phyloP scores from a whole-genome alignment of 192 early-diverging fungal genomes.

The Linnemannia elongata region DNA sequence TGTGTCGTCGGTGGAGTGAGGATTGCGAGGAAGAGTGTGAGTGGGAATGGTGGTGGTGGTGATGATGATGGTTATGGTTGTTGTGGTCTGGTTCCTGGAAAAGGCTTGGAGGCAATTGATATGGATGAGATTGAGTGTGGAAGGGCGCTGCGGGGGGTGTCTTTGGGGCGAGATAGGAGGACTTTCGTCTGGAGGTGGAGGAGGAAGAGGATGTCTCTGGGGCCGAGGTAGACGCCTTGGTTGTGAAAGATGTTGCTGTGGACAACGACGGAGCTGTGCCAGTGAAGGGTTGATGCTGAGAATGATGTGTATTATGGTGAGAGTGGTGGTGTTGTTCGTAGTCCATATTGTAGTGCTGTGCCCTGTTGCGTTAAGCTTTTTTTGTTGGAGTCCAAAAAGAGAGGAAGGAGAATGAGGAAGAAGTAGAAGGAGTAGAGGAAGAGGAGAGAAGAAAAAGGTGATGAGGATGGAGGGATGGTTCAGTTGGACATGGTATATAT shows the following conservation, averaged over 20 bases:
- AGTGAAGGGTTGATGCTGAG: slow-evolving; percentile 25
- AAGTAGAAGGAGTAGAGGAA: background rate
- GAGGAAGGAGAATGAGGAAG: background rate
- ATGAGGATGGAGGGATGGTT: background rate
- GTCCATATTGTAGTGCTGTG: slow-evolving; percentile 15
- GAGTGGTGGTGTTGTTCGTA: slow-evolving; percentile 42
- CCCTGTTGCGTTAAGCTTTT: background rate
- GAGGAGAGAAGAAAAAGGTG: background rate
- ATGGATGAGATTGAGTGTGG: background rate
- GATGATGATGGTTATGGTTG: slow-evolving; percentile 7
- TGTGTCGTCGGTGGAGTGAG: slow-evolving; percentile 15
- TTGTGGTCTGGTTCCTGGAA: slow-evolving; percentile 21
- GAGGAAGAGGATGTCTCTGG: slow-evolving; percentile 18
- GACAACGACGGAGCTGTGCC: background rate
- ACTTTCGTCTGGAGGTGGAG: slow-evolving; percentile 11
- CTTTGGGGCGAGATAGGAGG: slow-evolving; percentile 19
- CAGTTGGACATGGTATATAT: background rate
- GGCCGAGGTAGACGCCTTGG: slow-evolving; percentile 14
- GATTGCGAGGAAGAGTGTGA: background rate
- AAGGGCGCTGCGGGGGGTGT: slow-evolving; percentile 23
- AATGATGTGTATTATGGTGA: background rate
- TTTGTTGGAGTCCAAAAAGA: background rate
- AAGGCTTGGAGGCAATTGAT: slow-evolving; percentile 5
- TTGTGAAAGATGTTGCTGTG: background rate
- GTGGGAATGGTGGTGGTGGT: slow-evolving; percentile 3